Percentiles rank a stretch among this genome's conserved stretches.
These are phyloP conservation scores for Trichophyton simii DNA, from an alignment of 2,329 filamentous ascomycete species.

Conservation along the genomic window DNA sequence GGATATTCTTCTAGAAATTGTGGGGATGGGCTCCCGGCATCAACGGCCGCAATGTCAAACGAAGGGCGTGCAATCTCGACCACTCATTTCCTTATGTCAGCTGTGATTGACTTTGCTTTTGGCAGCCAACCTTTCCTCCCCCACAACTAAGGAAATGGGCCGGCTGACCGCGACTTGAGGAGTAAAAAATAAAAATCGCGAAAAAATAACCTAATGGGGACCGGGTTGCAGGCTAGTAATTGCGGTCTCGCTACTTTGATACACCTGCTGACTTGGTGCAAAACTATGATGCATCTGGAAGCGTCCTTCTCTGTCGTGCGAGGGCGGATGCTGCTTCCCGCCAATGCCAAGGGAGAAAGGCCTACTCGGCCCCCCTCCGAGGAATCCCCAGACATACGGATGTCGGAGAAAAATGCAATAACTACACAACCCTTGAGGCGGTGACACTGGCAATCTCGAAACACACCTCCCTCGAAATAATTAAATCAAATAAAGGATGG, in stretches of 20 bases:
- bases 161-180: not conserved
- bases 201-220: not conserved
- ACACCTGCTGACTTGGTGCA: constrained; percentile 1
- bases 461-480: not conserved
- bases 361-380: not conserved
- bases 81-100: constrained; percentile 2
- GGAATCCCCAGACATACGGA: too few relatives aligned
- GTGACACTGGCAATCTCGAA: not conserved
- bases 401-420: not conserved
- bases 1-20: constrained; percentile 2
- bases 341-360: not conserved
- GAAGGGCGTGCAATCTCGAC: constrained; percentile 5
- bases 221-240: not conserved
- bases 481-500: not conserved
- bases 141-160: not conserved
- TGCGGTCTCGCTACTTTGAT: not conserved
- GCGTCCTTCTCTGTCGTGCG: not conserved
- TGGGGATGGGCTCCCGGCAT: not conserved
- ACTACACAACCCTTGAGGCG: not conserved
- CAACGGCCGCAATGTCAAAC: constrained; percentile 5
- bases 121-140: not conserved
- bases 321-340: not conserved
- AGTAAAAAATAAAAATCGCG: not conserved
- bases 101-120: not conserved
- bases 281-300: not conserved